Evolutionary conservation across 2,329 filamentous ascomycete species (phyloP).

Genomic region (Periconia macrospinosa): DNA sequence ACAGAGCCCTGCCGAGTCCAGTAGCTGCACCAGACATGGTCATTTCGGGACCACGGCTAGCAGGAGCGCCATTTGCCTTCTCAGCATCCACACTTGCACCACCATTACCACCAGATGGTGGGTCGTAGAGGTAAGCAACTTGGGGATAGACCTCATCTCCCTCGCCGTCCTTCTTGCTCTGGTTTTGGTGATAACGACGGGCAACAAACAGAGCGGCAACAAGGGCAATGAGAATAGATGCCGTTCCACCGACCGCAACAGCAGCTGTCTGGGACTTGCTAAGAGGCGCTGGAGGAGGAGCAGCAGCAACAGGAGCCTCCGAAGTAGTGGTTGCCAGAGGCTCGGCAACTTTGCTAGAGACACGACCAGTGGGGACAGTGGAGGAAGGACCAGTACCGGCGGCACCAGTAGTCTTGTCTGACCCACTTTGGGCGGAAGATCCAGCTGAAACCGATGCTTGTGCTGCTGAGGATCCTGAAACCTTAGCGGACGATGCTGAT

Average conservation of each 20-base stretch:
- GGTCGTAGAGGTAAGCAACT: constrained; percentile 38
- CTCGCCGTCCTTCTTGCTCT: constrained; percentile 23
- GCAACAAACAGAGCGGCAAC: constrained; percentile 36
- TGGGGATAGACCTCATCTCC: constrained; percentile 33
- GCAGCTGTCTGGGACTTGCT: constrained; percentile 37
- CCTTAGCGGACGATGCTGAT: not conserved
- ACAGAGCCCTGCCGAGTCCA: constrained; percentile 11
- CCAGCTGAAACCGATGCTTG: not conserved
- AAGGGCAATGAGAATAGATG: constrained; percentile 35
- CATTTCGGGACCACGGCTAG: not conserved
- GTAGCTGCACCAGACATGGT: constrained; percentile 23
- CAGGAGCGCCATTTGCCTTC: constrained; percentile 4
- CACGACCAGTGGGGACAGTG: constrained; percentile 5
- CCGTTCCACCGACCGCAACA: constrained; percentile 37
- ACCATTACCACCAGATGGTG: constrained; percentile 16
- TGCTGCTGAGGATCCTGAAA: not conserved
- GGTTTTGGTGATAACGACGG: constrained; percentile 31
- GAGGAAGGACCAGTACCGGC: not conserved
- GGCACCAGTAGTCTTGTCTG: not conserved
- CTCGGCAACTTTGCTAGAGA: constrained; percentile 1
- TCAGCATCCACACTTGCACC: constrained; percentile 4
- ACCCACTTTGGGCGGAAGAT: not conserved
- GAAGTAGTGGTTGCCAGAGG: constrained; percentile 11
- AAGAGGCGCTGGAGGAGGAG: constrained; percentile 19
- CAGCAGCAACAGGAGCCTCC: constrained; percentile 10